Evolutionary conservation across 169 alveolate species (phyloP).

Genomic region (Plasmodium gallinaceum): DNA sequence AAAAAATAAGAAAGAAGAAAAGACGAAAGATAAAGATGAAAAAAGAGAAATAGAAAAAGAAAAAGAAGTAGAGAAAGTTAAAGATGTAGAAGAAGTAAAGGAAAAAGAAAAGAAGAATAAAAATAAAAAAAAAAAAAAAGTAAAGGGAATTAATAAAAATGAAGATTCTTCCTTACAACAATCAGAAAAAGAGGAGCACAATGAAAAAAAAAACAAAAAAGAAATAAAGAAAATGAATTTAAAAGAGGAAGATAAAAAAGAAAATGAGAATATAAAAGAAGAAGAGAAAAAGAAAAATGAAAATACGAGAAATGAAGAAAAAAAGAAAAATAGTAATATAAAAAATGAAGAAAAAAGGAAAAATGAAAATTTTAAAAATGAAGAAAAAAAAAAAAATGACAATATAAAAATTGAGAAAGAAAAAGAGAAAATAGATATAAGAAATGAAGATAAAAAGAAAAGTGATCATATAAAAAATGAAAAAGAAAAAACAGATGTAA

Average conservation of each 20-base stretch:
- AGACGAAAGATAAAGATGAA: constrained; percentile 1
- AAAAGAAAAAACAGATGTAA: constrained; percentile 2
- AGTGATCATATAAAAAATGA: background rate
- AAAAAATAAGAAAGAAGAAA: background rate
- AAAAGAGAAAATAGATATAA: background rate
- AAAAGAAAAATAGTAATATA: background rate
- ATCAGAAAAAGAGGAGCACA: background rate
- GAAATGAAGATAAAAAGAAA: background rate
- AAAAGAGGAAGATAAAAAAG: background rate
- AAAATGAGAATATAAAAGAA: constrained; percentile 2
- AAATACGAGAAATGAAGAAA: background rate
- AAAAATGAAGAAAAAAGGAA: background rate
- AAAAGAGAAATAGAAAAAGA: background rate
- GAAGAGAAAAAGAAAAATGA: constrained; percentile 16
- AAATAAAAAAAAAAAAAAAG: constrained; percentile 3
- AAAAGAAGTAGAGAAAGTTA: background rate
- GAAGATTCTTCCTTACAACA: background rate
- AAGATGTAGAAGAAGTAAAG: background rate
- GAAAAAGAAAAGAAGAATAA: background rate
- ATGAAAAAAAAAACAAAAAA: constrained; percentile 4
- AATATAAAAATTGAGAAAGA: background rate
- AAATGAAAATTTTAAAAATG: background rate
- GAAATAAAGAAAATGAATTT: background rate
- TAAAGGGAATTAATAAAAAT: background rate
- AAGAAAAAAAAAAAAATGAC: background rate